These are phyloP conservation scores for Crithidia expoeki DNA, from an alignment of 208 protist genomes.

Conservation along the genomic window DNA sequence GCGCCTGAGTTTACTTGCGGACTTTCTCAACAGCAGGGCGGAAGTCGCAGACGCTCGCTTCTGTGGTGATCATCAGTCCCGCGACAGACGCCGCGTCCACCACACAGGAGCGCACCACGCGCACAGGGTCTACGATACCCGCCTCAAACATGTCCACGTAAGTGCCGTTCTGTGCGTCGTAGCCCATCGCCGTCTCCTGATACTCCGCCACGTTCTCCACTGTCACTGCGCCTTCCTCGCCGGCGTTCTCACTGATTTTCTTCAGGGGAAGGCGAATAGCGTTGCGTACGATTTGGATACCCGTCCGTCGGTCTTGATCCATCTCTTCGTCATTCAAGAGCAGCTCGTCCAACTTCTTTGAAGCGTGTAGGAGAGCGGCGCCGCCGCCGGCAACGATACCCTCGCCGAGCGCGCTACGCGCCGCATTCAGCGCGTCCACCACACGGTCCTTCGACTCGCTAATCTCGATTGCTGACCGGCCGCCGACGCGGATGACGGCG, in stretches of 20 bases:
- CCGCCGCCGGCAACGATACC: conserved; percentile 99
- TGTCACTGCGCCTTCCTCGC: conserved; percentile 97
- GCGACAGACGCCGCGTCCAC: conserved; percentile 97
- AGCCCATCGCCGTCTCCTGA: conserved; percentile 92
- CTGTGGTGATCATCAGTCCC: conserved; percentile 99
- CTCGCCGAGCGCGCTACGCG: conserved; percentile 98
- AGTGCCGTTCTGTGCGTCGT: conserved; percentile 94
- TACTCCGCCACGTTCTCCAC: conserved; percentile 96
- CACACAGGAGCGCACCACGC: conserved; percentile 98
- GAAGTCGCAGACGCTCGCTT: conserved; percentile 96
- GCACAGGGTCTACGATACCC: conserved; percentile 99
- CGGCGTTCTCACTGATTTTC: conserved; percentile 98
- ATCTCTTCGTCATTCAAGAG: conserved; percentile 87
- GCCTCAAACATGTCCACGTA: conserved; percentile 98
- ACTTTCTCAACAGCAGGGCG: conserved; percentile 29
- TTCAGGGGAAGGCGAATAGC: conserved; percentile 89
- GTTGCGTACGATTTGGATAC: conserved; percentile 89
- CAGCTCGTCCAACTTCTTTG: conserved; percentile 90
- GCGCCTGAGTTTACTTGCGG: conserved; percentile 11
- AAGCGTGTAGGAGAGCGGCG: conserved; percentile 96
- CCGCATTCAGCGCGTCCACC: conserved; percentile 99
- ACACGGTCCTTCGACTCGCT: conserved; percentile 99
- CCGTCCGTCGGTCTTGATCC: conserved; percentile 79
- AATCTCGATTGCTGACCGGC: conserved; percentile 98
- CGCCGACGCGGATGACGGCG: conserved; percentile 97